Conservation (phyloP, 352 stramenopile species). For the Phytopythium vexans region DNA sequence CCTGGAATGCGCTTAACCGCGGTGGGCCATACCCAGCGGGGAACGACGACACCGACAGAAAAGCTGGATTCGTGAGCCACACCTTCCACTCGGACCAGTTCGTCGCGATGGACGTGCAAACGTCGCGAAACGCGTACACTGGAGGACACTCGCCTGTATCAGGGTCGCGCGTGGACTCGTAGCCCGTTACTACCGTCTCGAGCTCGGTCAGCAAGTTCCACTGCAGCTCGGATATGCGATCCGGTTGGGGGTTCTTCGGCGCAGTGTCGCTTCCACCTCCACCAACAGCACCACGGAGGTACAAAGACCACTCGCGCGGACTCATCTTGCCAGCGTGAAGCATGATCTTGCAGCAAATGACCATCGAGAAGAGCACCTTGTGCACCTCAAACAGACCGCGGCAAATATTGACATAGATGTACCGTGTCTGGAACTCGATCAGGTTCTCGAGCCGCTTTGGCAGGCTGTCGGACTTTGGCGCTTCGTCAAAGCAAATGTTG, state of each 20-base stretch:
- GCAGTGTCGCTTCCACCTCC: conserved; percentile 16
- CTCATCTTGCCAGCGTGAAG: conserved; percentile 73
- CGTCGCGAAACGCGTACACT: conserved; percentile 44
- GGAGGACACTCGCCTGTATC: conserved; percentile 2
- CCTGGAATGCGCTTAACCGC: conserved; percentile 63
- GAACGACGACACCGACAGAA: conserved; percentile 23
- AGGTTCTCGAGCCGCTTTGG: conserved; percentile 68
- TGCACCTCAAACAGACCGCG: conserved; percentile 92
- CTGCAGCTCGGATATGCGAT: conserved; percentile 66
- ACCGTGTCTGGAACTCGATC: conserved; percentile 87
- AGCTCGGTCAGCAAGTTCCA: conserved; percentile 85
- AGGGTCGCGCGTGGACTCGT: background rate
- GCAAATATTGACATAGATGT: conserved; percentile 95
- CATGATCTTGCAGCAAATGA: conserved; percentile 95
- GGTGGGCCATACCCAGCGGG: conserved; percentile 4
- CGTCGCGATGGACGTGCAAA: conserved; percentile 61
- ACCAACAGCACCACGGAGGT: conserved; percentile 67
- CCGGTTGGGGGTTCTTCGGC: conserved; percentile 56
- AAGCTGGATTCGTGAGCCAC: conserved; percentile 50
- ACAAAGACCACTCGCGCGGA: conserved; percentile 84
- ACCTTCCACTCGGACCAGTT: conserved; percentile 55
- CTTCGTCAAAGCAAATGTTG: conserved; percentile 89
- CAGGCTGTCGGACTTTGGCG: conserved; percentile 50
- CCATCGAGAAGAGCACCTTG: conserved; percentile 93
- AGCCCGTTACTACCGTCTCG: conserved; percentile 46